phyloP scores from a whole-genome alignment of 2,329 filamentous ascomycete species.

The Bipolaris sorokiniana region DNA sequence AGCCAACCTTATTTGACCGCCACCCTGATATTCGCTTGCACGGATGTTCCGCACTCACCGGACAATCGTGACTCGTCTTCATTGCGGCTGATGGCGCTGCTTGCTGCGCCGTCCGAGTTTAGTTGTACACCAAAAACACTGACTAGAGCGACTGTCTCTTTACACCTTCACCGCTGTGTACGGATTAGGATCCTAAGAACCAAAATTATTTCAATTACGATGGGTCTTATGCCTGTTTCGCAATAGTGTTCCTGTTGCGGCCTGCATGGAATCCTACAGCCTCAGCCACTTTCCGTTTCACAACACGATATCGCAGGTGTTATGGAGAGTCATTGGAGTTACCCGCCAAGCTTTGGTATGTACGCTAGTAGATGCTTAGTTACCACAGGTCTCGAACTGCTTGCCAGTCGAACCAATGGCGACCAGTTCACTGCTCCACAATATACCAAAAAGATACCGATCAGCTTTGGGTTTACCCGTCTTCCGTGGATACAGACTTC shows the following conservation, averaged over 20 bases:
- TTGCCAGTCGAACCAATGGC: background rate
- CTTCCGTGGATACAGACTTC: background rate
- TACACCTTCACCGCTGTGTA: background rate
- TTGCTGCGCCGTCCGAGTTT: background rate
- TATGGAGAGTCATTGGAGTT: constrained; percentile 25
- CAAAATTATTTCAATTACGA: no score
- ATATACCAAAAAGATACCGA: background rate
- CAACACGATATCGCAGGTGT: constrained; percentile 1
- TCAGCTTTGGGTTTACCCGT: background rate
- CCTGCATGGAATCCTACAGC: constrained; percentile 11
- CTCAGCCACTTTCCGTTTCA: constrained; percentile 34
- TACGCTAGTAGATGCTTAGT: constrained; percentile 31
- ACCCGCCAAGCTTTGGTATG: constrained; percentile 33
- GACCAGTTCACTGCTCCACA: background rate
- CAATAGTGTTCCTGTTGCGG: background rate
- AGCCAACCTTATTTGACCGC: constrained; percentile 8
- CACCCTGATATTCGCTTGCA: constrained; percentile 5
- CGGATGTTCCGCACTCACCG: constrained; percentile 7
- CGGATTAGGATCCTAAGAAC: background rate
- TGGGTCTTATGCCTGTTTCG: background rate
- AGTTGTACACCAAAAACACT: background rate
- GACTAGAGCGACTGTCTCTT: background rate
- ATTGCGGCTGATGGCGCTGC: constrained; percentile 1
- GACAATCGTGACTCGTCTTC: constrained; percentile 1
- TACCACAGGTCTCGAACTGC: constrained; percentile 7